Percentiles rank a stretch among this genome's conserved stretches.
These are phyloP conservation scores for Acidomyces sp. DNA, from an alignment of 495 filamentous ascomycete species.

Conservation along the genomic window DNA sequence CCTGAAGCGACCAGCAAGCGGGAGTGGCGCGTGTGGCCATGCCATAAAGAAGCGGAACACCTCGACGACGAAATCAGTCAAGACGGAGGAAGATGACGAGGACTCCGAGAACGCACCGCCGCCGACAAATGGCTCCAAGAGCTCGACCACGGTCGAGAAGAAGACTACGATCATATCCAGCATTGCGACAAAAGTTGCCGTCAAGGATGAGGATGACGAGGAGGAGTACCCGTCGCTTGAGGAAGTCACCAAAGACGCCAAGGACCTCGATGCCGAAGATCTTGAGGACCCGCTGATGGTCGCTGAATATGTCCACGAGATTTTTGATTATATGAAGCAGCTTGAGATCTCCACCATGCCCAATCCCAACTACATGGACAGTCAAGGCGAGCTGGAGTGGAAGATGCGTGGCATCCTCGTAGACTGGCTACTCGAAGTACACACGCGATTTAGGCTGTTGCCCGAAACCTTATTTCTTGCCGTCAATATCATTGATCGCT, in stretches of 20 bases:
- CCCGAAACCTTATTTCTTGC: conserved; percentile 96
- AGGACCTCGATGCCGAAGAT: conserved; percentile 73
- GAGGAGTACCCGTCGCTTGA: conserved; percentile 35
- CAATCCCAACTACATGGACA: conserved; percentile 86
- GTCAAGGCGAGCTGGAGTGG: conserved; percentile 91
- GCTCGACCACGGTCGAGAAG: conserved; percentile 13
- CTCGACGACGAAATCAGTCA: conserved; percentile 36
- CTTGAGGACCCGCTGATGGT: conserved; percentile 91
- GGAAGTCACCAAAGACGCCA: conserved; percentile 33
- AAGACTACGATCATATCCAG: conserved; percentile 15
- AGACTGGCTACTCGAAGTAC: conserved; percentile 97
- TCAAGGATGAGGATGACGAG: conserved; percentile 29
- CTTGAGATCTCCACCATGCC: conserved; percentile 73
- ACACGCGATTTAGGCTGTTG: conserved; percentile 89
- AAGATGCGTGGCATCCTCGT: conserved; percentile 95
- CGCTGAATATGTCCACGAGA: conserved; percentile 91
- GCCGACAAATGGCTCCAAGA: conserved; percentile 32
- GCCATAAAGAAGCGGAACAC: conserved; percentile 49
- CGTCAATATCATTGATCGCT: conserved; percentile 96
- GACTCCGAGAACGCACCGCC: conserved; percentile 45
- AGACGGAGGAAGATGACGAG: conserved; percentile 44
- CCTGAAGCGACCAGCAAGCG: conserved; percentile 56
- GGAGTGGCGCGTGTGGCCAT: conserved; percentile 49
- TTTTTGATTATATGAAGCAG: conserved; percentile 89
- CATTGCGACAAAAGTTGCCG: neutral